Conservation (phyloP, 1,284 basidiomycete genomes). For the Cutaneotrichosporon cavernicola region DNA sequence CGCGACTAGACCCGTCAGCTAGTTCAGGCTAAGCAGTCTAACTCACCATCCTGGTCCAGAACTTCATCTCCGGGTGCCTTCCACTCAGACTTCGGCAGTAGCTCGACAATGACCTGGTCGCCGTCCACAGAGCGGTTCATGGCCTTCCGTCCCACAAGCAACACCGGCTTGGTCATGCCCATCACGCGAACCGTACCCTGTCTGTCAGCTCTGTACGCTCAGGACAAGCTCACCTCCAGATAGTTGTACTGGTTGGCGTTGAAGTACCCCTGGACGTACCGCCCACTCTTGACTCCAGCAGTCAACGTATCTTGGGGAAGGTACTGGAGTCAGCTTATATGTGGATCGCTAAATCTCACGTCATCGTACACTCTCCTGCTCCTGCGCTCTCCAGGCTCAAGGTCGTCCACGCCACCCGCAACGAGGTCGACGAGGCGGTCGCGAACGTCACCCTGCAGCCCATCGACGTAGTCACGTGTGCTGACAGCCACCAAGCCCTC, state of each 20-base stretch:
- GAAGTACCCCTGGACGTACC: slow-evolving; percentile 88
- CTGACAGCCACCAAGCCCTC: slow-evolving; percentile 63
- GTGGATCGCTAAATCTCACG: slow-evolving; percentile 55
- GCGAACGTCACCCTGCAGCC: slow-evolving; percentile 59
- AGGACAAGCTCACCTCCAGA: slow-evolving; percentile 65
- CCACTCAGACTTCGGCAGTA: slow-evolving; percentile 88
- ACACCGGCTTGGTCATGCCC: slow-evolving; percentile 71
- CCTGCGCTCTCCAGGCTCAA: slow-evolving; percentile 48
- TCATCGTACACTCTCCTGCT: slow-evolving; percentile 72
- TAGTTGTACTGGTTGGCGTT: slow-evolving; percentile 96
- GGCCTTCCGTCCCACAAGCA: slow-evolving; percentile 83
- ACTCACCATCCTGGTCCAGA: slow-evolving; percentile 80
- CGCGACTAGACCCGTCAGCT: slow-evolving; percentile 59
- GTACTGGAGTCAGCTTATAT: slow-evolving; percentile 62
- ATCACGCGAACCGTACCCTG: slow-evolving; percentile 78
- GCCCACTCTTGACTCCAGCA: slow-evolving; percentile 81
- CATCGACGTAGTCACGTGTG: slow-evolving; percentile 79
- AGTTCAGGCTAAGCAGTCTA: not conserved
- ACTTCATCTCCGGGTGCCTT: slow-evolving; percentile 90
- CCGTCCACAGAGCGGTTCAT: slow-evolving; percentile 97
- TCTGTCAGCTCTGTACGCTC: slow-evolving; percentile 1
- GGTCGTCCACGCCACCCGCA: slow-evolving; percentile 61
- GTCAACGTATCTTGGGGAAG: slow-evolving; percentile 69
- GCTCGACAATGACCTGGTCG: slow-evolving; percentile 86
- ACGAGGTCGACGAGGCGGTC: slow-evolving; percentile 74